These are phyloP conservation scores for Cytospora leucostoma DNA, from an alignment of 2,329 filamentous ascomycete species.

Conservation along the genomic window DNA sequence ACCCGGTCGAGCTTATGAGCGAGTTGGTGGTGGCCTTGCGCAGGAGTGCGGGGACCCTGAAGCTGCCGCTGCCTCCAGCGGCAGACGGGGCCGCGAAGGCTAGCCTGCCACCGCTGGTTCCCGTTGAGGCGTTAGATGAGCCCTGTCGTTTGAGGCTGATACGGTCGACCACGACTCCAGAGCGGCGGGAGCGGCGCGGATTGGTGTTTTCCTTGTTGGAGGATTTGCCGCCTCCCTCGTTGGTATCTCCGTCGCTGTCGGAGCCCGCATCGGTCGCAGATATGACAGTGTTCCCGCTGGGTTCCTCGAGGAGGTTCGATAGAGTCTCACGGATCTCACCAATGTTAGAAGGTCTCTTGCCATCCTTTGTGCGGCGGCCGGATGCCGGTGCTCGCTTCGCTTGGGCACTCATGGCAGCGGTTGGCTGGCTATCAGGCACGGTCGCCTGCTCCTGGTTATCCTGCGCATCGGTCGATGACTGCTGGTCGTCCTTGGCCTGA, in stretches of 20 bases:
- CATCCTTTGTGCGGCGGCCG: conserved; percentile 61
- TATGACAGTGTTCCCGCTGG: conserved; percentile 53
- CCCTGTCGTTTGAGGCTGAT: conserved; percentile 65
- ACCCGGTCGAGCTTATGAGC: conserved; percentile 36
- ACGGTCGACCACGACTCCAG: conserved; percentile 66
- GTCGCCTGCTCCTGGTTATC: conserved; percentile 38
- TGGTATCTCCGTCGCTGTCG: conserved; percentile 53
- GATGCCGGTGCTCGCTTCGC: conserved; percentile 59
- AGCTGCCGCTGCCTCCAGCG: conserved; percentile 44
- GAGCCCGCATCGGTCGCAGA: conserved; percentile 50
- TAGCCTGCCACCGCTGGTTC: conserved; percentile 45
- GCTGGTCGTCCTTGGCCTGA: conserved; percentile 40
- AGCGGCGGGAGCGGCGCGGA: conserved; percentile 38
- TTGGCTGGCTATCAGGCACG: conserved; percentile 56
- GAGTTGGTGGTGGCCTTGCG: conserved; percentile 73
- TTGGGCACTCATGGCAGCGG: conserved; percentile 34
- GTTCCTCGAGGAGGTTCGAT: conserved; percentile 78
- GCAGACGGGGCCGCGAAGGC: conserved; percentile 56
- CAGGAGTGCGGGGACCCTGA: conserved; percentile 71
- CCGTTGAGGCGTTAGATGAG: conserved; percentile 37
- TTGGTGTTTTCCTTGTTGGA: conserved; percentile 55
- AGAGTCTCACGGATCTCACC: conserved; percentile 82
- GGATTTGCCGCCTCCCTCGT: conserved; percentile 43
- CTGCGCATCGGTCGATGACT: conserved; percentile 41
- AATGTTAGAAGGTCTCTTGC: conserved; percentile 71